These are phyloP conservation scores for Clarireedia hainanense DNA, from an alignment of 2,329 filamentous ascomycete species.

Conservation along the genomic window DNA sequence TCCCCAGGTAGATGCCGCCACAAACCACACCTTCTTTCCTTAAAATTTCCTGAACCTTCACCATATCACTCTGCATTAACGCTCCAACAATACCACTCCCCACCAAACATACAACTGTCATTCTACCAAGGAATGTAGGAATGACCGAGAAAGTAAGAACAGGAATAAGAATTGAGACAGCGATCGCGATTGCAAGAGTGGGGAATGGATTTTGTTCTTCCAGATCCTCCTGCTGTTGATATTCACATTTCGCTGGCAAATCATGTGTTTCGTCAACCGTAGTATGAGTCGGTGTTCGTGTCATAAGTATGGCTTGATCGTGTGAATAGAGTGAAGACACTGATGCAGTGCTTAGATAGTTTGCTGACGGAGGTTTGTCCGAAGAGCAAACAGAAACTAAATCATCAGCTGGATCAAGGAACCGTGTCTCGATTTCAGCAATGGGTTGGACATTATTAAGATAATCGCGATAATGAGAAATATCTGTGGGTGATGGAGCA, in stretches of 20 bases:
- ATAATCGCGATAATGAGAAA: slow-evolving; percentile 46
- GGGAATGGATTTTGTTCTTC: slow-evolving; percentile 18
- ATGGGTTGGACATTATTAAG: slow-evolving; percentile 47
- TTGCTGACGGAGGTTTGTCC: background rate
- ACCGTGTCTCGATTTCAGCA: slow-evolving; percentile 43
- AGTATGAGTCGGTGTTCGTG: background rate
- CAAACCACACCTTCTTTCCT: slow-evolving; percentile 20
- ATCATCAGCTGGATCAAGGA: slow-evolving; percentile 26
- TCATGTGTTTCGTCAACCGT: background rate
- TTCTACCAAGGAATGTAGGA: slow-evolving; percentile 46
- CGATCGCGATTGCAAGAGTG: slow-evolving; percentile 37
- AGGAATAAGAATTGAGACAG: slow-evolving; percentile 48
- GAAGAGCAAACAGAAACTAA: slow-evolving; percentile 23
- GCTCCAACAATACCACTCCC: slow-evolving; percentile 35
- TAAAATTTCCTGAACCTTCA: background rate
- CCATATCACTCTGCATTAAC: slow-evolving; percentile 17
- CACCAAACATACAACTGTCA: slow-evolving; percentile 48
- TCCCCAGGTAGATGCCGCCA: slow-evolving; percentile 21
- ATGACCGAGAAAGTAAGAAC: slow-evolving; percentile 52
- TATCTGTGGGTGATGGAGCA: slow-evolving; percentile 42
- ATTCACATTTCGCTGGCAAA: slow-evolving; percentile 7
- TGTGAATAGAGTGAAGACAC: slow-evolving; percentile 2
- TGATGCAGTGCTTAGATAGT: slow-evolving; percentile 5
- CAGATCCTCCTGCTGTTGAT: slow-evolving; percentile 26
- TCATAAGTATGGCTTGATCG: too few relatives aligned